Base-by-base conservation (phyloP, 2,329 filamentous ascomycete species). In the Cytospora chrysosperma region DNA sequence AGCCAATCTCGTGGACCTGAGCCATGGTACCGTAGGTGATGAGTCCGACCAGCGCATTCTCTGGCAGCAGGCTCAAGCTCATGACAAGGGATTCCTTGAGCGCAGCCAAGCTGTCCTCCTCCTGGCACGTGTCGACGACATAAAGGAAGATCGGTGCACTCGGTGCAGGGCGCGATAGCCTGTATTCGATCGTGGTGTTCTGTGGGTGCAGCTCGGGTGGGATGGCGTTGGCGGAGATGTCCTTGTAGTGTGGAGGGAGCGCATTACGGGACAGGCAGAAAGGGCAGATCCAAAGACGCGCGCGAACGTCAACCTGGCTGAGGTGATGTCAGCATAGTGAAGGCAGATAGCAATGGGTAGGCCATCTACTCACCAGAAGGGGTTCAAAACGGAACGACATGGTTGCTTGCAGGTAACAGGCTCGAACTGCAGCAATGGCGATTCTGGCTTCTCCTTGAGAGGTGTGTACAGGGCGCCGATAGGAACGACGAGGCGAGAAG, bases 1-100 rank as follows among this genome's bases (percentile, higher is more conserved):
- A 99, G 61, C 95, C 95, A 69, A 99, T 92, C 78, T 99, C 95
- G 75, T 99, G 95, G 21, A 99, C 92, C 85, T 97, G 93, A 34
- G 92, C 88, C 92, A 97, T 98, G 51, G 95, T 98, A 67, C 95
- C 95, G 73, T 87, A 96, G 54, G 92, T 95, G 70, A 96, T 90
- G 65, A 96, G 78, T 43, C 91, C 92, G 54, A 96, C 92, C 32
- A 95, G 81, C 27, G 91, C 89, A 73, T 93, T 90, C 72, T 92
- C 89, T 5, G 91, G 91, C 51, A 96, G 83, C 69, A 95, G 80
- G 74, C 89, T 92, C 76, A 96, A 79, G 75, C 91, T 93, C 88
- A 92, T 91, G 69, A 95, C 89, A 70, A 96, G 85, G 21, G 91
- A 93, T 75, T 95, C 91, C 78, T 93, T 94, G 68, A 96, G 79